Conservation (phyloP, 2,329 filamentous ascomycete species). For the Aureobasidium sp. region DNA sequence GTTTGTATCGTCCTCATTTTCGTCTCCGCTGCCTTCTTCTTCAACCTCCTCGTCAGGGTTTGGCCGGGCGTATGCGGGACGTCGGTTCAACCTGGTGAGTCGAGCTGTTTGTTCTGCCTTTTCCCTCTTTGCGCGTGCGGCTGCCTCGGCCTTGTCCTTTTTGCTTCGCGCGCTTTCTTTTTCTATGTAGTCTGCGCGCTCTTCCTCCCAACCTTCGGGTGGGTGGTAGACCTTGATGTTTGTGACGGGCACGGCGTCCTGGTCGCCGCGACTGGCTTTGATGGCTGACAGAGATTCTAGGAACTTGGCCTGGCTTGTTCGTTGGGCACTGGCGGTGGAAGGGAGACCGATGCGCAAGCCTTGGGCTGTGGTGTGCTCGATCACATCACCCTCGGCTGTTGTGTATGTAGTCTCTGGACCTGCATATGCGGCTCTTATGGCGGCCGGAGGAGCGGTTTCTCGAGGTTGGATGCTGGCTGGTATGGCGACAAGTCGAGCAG, state of each 20-base stretch:
- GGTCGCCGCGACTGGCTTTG: constrained; percentile 34
- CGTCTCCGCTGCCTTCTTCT: background rate
- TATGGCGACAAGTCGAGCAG: constrained; percentile 59
- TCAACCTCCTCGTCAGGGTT: background rate
- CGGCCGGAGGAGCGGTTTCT: background rate
- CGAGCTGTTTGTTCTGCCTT: background rate
- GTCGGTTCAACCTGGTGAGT: background rate
- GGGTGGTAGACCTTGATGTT: constrained; percentile 20
- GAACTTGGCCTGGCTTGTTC: constrained; percentile 27
- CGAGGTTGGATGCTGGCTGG: constrained; percentile 48
- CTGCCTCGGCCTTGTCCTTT: constrained; percentile 2
- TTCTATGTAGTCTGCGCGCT: constrained; percentile 10
- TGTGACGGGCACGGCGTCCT: constrained; percentile 24
- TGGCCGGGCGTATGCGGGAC: background rate
- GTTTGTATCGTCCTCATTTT: background rate
- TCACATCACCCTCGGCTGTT: constrained; percentile 13
- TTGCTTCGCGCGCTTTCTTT: constrained; percentile 5
- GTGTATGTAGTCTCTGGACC: constrained; percentile 5
- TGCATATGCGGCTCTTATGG: background rate
- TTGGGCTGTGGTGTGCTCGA: constrained; percentile 2
- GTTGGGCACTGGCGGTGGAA: constrained; percentile 11
- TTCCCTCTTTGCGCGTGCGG: background rate
- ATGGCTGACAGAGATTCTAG: constrained; percentile 32
- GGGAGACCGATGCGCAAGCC: constrained; percentile 13
- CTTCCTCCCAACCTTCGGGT: constrained; percentile 15